Evolutionary conservation across 306 rosid species (phyloP).

Genomic region (Fragaria vesca): DNA sequence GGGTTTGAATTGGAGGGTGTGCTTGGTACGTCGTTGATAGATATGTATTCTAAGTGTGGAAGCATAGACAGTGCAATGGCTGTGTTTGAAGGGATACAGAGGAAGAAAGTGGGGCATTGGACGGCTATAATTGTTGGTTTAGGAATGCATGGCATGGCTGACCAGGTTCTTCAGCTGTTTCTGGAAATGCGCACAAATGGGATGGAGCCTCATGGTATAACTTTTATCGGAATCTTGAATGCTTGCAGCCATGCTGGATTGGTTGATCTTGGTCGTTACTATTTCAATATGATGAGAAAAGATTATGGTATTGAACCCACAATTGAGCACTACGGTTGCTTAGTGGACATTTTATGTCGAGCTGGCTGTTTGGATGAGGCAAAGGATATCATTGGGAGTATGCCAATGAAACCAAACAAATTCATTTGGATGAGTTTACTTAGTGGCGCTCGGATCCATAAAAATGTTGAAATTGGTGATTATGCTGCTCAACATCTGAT

Average conservation of each 20-base stretch:
- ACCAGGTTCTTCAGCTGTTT: conserved; percentile 46
- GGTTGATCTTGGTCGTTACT: conserved; percentile 41
- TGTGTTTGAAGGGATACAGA: conserved; percentile 32
- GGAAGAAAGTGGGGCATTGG: conserved; percentile 63
- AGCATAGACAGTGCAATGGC: conserved; percentile 45
- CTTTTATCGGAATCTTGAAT: conserved; percentile 58
- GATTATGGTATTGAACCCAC: conserved; percentile 53
- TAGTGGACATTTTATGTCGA: conserved; percentile 52
- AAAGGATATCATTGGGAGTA: conserved; percentile 39
- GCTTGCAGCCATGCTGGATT: conserved; percentile 65
- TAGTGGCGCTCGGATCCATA: conserved; percentile 48
- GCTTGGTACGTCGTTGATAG: conserved; percentile 48
- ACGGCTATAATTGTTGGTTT: conserved; percentile 52
- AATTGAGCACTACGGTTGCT: conserved; percentile 61
- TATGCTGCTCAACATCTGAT: conserved; percentile 49
- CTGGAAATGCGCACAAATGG: conserved; percentile 41
- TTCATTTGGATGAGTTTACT: conserved; percentile 63
- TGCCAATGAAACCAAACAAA: conserved; percentile 58
- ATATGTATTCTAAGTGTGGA: conserved; percentile 62
- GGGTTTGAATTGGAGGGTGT: conserved; percentile 51
- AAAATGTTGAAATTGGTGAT: conserved; percentile 44
- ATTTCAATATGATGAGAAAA: conserved; percentile 46
- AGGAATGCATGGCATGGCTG: conserved; percentile 62
- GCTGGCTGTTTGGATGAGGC: conserved; percentile 64
- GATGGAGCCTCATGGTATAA: conserved; percentile 48